A percentile compares a stretch with the other conserved stretches of the same genome.
These are phyloP conservation scores for Wickerhamomyces hampshirensis DNA, from an alignment of 805 yeast species.

Conservation along the genomic window DNA sequence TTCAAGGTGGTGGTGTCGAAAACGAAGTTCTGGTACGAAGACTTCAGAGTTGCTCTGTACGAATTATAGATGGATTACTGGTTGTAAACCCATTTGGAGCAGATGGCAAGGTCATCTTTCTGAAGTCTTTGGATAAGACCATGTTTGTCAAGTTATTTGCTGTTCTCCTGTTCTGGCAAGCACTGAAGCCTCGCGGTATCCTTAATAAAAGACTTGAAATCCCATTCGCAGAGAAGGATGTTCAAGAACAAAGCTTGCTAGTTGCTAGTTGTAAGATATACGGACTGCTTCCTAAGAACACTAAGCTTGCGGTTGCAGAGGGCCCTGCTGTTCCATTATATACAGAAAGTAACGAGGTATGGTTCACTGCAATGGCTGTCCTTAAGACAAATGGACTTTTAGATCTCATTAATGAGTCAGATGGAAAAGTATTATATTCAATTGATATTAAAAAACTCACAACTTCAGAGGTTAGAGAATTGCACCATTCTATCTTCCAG, in stretches of 20 bases:
- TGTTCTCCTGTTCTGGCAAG: constrained; percentile 52
- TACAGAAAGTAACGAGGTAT: constrained; percentile 41
- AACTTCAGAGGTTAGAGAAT: constrained; percentile 56
- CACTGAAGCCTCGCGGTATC: constrained; percentile 45
- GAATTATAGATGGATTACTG: constrained; percentile 3
- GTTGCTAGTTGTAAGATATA: constrained; percentile 62
- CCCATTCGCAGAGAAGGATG: constrained; percentile 23
- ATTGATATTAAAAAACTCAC: constrained; percentile 48
- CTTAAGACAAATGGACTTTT: constrained; percentile 58
- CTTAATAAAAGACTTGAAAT: constrained; percentile 37
- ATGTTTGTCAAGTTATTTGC: constrained; percentile 40
- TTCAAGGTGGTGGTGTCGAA: no score
- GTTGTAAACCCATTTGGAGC: no score
- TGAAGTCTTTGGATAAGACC: constrained; percentile 20
- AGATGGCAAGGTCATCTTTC: no score
- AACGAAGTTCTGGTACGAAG: constrained; percentile 5
- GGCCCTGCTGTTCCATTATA: constrained; percentile 17
- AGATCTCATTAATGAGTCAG: constrained; percentile 56
- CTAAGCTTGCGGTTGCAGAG: constrained; percentile 10
- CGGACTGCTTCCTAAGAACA: constrained; percentile 38
- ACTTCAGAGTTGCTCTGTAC: constrained; percentile 9
- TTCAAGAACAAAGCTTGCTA: constrained; percentile 35
- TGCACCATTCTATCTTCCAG: constrained; percentile 60
- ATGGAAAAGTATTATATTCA: constrained; percentile 57
- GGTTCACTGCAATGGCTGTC: constrained; percentile 73